These are phyloP conservation scores for Naegleria gruberi DNA, from an alignment of 208 protist genomes.

Conservation along the genomic window DNA sequence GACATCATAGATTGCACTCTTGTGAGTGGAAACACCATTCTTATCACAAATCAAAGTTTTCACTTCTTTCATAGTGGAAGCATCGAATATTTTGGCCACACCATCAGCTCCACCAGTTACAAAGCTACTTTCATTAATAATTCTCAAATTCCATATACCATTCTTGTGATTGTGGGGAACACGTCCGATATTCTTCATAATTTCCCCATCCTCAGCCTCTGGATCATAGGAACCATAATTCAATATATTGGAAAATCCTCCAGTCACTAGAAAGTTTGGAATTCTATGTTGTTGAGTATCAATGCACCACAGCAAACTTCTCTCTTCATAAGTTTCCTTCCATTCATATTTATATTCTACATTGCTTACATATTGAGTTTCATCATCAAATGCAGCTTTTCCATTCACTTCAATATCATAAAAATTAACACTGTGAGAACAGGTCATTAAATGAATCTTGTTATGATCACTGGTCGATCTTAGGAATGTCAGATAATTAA, in stretches of 20 bases:
- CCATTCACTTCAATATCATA: neutral
- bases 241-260: neutral
- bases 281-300: neutral
- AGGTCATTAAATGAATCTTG: neutral
- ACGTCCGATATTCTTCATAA: neutral
- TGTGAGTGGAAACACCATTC: neutral
- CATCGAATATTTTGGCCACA: neutral
- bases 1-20: neutral
- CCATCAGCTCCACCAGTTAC: neutral
- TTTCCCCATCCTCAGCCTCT: neutral
- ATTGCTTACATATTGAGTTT: neutral
- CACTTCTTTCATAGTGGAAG: neutral
- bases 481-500: neutral
- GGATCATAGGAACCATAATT: neutral
- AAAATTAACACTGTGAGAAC: neutral
- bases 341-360: neutral
- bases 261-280: neutral
- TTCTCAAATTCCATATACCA: neutral
- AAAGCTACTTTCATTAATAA: neutral
- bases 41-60: neutral
- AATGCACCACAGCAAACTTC: neutral
- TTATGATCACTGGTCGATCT: neutral
- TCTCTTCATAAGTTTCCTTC: neutral
- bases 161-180: neutral
- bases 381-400: neutral